Conservation (phyloP, 306 rosid species). For the Ormosia emarginata region DNA sequence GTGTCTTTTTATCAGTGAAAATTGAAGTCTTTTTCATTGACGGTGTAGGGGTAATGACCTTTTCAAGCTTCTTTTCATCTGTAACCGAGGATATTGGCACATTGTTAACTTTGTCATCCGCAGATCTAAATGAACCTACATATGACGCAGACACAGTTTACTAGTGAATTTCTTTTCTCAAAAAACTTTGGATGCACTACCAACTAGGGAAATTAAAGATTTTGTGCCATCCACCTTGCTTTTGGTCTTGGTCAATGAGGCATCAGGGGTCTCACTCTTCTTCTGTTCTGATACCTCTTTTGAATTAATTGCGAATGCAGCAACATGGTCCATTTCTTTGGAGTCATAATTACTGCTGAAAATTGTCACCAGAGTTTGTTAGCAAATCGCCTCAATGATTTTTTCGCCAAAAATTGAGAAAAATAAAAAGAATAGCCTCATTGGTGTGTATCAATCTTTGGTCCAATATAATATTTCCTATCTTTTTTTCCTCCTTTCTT, state of each 20-base stretch:
- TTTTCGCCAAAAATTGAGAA: neutral
- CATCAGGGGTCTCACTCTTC: slow-evolving; percentile 19
- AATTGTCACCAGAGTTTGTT: slow-evolving; percentile 4
- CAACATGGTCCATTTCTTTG: slow-evolving; percentile 40
- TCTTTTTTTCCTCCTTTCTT: too few relatives aligned
- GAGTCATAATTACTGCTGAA: slow-evolving; percentile 42
- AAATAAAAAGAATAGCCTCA: neutral
- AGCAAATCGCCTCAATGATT: neutral
- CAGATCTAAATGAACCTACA: slow-evolving; percentile 39
- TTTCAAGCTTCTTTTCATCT: slow-evolving; percentile 30
- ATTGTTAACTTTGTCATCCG: slow-evolving; percentile 36
- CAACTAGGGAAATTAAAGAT: slow-evolving; percentile 22
- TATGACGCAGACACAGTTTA: slow-evolving; percentile 11
- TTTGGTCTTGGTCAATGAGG: slow-evolving; percentile 24
- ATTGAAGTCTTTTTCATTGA: slow-evolving; percentile 27
- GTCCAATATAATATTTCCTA: too few relatives aligned
- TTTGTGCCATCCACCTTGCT: slow-evolving; percentile 40
- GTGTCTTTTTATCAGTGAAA: slow-evolving; percentile 23
- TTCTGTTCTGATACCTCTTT: slow-evolving; percentile 31
- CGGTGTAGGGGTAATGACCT: slow-evolving; percentile 25
- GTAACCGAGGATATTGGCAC: slow-evolving; percentile 20
- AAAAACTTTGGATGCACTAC: slow-evolving; percentile 35
- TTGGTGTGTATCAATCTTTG: too few relatives aligned
- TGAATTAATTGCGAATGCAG: slow-evolving; percentile 48
- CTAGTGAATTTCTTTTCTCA: neutral